Evolutionary conservation across 345 rosid species (phyloP).

Genomic region (Boechera stricta): DNA sequence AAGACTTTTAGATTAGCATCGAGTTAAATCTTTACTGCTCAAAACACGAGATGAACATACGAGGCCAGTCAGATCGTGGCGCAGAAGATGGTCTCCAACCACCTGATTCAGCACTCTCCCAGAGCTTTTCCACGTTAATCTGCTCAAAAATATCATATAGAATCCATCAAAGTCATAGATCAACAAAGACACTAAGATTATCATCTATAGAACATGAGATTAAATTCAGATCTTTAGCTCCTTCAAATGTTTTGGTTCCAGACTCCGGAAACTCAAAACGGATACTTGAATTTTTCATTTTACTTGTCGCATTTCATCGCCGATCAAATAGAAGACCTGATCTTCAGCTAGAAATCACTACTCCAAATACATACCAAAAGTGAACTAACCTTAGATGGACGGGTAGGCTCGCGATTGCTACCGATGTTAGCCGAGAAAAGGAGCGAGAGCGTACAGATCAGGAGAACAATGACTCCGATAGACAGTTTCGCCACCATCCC

Average conservation of each 20-base stretch:
- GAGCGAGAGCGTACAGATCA: conserved; percentile 77
- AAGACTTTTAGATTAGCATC: conserved; percentile 39
- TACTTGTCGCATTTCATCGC: conserved; percentile 14
- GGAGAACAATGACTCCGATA: conserved; percentile 64
- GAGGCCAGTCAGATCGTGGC: conserved; percentile 91
- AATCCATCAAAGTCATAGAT: conserved; percentile 27
- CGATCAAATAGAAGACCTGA: conserved; percentile 39
- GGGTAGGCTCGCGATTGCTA: conserved; percentile 51
- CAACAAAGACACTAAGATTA: conserved; percentile 14
- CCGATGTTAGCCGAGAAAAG: conserved; percentile 60
- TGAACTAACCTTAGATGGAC: conserved; percentile 60
- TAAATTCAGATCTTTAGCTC: not conserved
- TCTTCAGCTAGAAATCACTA: conserved; percentile 29
- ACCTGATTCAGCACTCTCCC: conserved; percentile 86
- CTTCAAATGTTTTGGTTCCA: not conserved
- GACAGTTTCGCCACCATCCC: conserved; percentile 68
- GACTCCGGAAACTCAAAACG: not conserved
- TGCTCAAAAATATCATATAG: conserved; percentile 40
- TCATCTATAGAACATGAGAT: not conserved
- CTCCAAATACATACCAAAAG: not conserved
- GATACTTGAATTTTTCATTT: not conserved
- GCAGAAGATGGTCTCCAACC: conserved; percentile 98
- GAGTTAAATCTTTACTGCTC: conserved; percentile 37
- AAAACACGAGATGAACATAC: conserved; percentile 54
- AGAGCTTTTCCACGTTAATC: conserved; percentile 79